These are phyloP conservation scores for Chlorella sorokiniana DNA, from an alignment of 139 green algal genomes.

Conservation along the genomic window DNA sequence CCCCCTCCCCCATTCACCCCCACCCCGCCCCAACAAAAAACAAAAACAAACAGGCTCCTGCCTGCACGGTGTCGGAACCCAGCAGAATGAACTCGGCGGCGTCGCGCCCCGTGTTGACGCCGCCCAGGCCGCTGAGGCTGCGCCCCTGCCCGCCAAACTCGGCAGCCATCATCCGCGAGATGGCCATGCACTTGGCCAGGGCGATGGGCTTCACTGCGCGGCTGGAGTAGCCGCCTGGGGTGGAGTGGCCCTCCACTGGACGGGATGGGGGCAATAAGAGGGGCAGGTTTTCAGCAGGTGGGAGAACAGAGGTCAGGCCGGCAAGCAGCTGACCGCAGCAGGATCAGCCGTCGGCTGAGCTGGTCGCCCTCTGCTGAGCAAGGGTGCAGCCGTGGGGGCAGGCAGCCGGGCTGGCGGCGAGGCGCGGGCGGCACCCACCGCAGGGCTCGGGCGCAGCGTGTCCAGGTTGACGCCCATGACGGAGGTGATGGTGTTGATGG, in stretches of 20 bases:
- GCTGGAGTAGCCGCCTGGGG: constrained; percentile 81
- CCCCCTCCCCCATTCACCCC: no score
- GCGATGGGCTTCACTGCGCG: constrained; percentile 97
- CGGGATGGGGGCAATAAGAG: background rate
- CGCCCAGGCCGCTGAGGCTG: constrained; percentile 85
- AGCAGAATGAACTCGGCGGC: constrained; percentile 97
- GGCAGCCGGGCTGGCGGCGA: background rate
- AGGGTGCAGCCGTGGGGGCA: background rate
- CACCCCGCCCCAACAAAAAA: background rate
- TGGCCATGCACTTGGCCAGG: constrained; percentile 74
- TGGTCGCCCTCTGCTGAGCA: constrained; percentile 59
- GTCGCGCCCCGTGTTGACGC: constrained; percentile 90
- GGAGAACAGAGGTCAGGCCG: no score
- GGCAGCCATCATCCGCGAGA: constrained; percentile 65
- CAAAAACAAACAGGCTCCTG: constrained; percentile 27
- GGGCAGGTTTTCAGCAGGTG: background rate
- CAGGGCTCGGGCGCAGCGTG: constrained; percentile 81
- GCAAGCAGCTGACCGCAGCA: no score
- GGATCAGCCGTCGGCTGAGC: no score
- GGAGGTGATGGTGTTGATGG: constrained; percentile 90
- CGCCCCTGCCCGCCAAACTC: constrained; percentile 60
- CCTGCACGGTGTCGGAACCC: constrained; percentile 93
- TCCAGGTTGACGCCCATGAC: constrained; percentile 97
- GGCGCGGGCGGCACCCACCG: no score
- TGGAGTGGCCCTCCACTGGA: constrained; percentile 73